phyloP scores from a whole-genome alignment of 805 yeast genomes.

The Candida mattraensis region DNA sequence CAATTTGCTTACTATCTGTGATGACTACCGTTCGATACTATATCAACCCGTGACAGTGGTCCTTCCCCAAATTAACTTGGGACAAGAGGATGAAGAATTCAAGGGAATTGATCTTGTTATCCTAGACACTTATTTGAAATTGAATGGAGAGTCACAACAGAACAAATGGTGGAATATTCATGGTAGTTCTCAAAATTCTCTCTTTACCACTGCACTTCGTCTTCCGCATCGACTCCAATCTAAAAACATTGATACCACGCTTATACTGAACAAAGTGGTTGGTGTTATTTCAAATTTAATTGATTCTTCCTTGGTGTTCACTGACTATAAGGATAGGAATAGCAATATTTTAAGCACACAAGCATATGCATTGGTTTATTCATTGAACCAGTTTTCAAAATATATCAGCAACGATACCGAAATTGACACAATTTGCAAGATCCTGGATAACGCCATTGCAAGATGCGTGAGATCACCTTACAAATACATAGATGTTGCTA shows the following conservation, averaged over 20 bases:
- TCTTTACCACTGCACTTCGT: conserved; percentile 66
- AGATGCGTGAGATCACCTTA: conserved; percentile 76
- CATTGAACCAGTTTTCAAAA: conserved; percentile 36
- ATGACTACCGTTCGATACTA: conserved; percentile 24
- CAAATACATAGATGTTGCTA: conserved; percentile 70
- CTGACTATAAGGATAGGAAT: conserved; percentile 30
- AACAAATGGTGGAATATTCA: conserved; percentile 78
- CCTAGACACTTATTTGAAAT: conserved; percentile 58
- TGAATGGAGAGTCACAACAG: conserved; percentile 47
- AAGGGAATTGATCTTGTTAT: conserved; percentile 56
- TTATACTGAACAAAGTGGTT: conserved; percentile 41
- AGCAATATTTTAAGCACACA: conserved; percentile 49
- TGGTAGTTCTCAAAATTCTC: conserved; percentile 46
- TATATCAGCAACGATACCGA: conserved; percentile 12
- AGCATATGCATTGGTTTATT: conserved; percentile 49
- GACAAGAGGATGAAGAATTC: conserved; percentile 34
- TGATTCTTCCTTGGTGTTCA: conserved; percentile 55
- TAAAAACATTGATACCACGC: conserved; percentile 12
- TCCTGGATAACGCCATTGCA: conserved; percentile 74
- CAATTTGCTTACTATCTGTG: conserved; percentile 43
- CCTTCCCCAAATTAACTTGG: conserved; percentile 22
- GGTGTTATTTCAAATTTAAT: conserved; percentile 50
- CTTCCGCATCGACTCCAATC: conserved; percentile 36
- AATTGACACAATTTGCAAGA: conserved; percentile 48
- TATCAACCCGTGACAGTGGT: conserved; percentile 19